Percentiles rank a stretch among this genome's conserved stretches.
Conservation (phyloP, 441 rosid species). For the Erodium moschatum region DNA sequence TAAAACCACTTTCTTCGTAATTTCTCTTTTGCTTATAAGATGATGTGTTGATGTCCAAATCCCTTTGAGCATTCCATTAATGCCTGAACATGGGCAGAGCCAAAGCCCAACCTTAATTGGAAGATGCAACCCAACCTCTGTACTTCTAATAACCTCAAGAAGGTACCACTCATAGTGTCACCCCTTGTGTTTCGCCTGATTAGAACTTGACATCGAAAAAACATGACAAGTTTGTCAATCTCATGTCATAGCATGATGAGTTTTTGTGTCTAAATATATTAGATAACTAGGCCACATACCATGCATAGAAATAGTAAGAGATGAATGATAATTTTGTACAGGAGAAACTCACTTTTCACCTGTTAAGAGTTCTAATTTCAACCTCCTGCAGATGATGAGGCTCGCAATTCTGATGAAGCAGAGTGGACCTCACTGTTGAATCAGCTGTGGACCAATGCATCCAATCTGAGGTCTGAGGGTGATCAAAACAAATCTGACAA, state of each 20-base stretch:
- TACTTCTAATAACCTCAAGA: no score
- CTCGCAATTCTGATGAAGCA: slow-evolving; percentile 29
- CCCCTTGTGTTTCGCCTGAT: neutral
- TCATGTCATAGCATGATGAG: neutral
- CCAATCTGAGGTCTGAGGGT: slow-evolving; percentile 34
- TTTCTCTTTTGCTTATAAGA: neutral
- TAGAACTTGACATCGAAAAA: neutral
- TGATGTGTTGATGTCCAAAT: neutral
- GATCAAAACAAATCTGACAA: slow-evolving; percentile 26
- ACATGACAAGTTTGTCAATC: neutral
- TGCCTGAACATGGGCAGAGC: slow-evolving; percentile 1
- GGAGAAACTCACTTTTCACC: neutral
- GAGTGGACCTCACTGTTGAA: slow-evolving; percentile 5
- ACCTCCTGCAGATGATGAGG: slow-evolving; percentile 40
- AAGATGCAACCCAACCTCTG: neutral
- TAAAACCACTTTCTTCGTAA: neutral
- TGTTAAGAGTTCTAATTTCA: slow-evolving; percentile 6
- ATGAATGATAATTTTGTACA: neutral
- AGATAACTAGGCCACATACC: neutral
- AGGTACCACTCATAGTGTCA: neutral
- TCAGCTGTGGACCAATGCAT: slow-evolving; percentile 25
- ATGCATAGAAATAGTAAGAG: neutral
- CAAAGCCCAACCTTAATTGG: neutral
- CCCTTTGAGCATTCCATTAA: neutral
- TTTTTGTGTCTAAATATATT: neutral